These are phyloP conservation scores for Angomonas deanei DNA, from an alignment of 208 protist genomes.

Conservation along the genomic window DNA sequence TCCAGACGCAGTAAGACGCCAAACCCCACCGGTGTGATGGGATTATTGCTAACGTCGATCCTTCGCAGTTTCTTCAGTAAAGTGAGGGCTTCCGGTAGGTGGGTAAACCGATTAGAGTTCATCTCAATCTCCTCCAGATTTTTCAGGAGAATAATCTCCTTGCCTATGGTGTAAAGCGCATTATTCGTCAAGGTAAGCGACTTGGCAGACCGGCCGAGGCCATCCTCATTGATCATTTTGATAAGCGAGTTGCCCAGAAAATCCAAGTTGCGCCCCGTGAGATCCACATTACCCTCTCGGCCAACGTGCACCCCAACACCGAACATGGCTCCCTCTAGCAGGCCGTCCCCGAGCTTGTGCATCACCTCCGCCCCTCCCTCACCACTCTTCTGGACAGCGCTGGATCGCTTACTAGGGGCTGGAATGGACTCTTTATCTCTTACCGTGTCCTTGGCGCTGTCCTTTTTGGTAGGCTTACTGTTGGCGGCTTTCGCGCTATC, in stretches of 20 bases:
- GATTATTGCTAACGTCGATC: conserved; percentile 67
- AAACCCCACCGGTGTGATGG: conserved; percentile 43
- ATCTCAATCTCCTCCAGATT: conserved; percentile 75
- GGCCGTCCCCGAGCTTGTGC: conserved; percentile 8
- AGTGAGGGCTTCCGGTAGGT: conserved; percentile 55
- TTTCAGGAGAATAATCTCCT: conserved; percentile 63
- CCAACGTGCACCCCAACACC: conserved; percentile 78
- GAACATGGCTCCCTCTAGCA: conserved; percentile 32
- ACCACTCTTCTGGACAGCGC: not conserved
- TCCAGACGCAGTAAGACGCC: conserved; percentile 41
- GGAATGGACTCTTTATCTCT: not conserved
- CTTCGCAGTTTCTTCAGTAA: conserved; percentile 44
- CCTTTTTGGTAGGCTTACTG: too few species aligned
- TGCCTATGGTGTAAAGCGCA: conserved; percentile 68
- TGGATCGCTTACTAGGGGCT: not conserved
- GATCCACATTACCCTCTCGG: conserved; percentile 72
- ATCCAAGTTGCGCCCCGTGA: conserved; percentile 60
- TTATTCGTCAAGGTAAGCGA: conserved; percentile 74
- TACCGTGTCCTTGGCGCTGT: not conserved
- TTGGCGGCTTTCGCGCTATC: too few species aligned
- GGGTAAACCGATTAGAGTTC: conserved; percentile 65
- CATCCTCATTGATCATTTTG: conserved; percentile 56
- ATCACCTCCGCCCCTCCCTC: conserved; percentile 3
- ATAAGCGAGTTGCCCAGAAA: conserved; percentile 53
- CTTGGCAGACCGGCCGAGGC: conserved; percentile 58